phyloP scores from a whole-genome alignment of 305 asterid species.

The Fraxinus nigra region DNA sequence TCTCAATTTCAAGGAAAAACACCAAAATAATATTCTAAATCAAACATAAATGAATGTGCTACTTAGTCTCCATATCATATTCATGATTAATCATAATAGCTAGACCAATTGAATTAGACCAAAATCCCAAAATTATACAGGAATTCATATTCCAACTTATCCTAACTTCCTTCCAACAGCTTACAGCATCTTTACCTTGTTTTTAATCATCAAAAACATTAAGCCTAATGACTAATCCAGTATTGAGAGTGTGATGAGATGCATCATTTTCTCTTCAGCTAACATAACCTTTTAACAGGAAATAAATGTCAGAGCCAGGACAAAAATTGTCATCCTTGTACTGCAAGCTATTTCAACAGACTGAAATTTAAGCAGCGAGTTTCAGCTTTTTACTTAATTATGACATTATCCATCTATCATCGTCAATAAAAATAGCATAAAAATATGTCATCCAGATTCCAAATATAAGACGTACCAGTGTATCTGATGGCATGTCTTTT shows the following conservation, averaged over 20 bases:
- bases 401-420: background rate
- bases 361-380: background rate
- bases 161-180: background rate
- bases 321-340: background rate
- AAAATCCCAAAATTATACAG: background rate
- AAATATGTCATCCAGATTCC: background rate
- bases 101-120: background rate
- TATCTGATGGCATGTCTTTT: conserved; percentile 82
- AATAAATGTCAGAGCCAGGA: background rate
- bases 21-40: background rate
- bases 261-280: background rate
- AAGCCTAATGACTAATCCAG: background rate
- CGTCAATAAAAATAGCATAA: background rate
- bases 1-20: conserved; percentile 7
- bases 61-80: background rate
- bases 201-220: background rate
- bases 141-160: background rate
- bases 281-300: background rate
- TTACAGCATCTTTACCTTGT: background rate
- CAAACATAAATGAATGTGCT: background rate
- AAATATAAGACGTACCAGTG: conserved; percentile 59
- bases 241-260: background rate
- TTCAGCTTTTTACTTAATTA: background rate
- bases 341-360: background rate
- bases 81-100: background rate